A percentile compares a stretch with the other conserved stretches of the same genome.
Evolutionary conservation across 345 rosid species (phyloP).

Genomic region (Dipteronia dyeriana): DNA sequence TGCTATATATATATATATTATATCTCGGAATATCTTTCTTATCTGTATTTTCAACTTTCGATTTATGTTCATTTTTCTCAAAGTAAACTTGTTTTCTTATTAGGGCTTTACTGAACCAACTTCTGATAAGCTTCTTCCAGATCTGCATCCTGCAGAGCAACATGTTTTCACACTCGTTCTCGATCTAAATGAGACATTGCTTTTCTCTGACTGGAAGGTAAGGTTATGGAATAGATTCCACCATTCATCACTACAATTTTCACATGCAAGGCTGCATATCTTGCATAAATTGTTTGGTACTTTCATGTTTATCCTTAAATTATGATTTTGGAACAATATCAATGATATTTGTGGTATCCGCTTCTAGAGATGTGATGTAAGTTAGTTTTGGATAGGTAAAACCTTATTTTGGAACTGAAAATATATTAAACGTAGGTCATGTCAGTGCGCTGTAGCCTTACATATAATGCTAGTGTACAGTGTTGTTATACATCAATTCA

Average conservation of each 20-base stretch:
- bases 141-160: constrained; percentile 84
- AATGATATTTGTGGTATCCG: not conserved
- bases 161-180: constrained; percentile 89
- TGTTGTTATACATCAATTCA: not conserved
- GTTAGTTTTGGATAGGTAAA: not conserved
- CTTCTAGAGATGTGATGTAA: not conserved
- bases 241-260: not conserved
- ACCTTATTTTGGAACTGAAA: not conserved
- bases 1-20: constrained; percentile 12
- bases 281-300: not conserved
- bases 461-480: not conserved
- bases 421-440: not conserved
- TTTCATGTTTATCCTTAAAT: not conserved
- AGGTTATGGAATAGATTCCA: constrained; percentile 2
- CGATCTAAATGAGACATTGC: constrained; percentile 90
- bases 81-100: constrained; percentile 10
- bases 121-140: constrained; percentile 98
- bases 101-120: constrained; percentile 94
- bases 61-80: not conserved
- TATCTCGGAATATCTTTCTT: constrained; percentile 2
- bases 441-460: not conserved
- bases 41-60: constrained; percentile 4
- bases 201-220: constrained; percentile 97
- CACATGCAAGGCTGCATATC: not conserved
- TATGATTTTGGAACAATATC: not conserved